Evolutionary conservation across 352 stramenopile species (phyloP).

Genomic region (Phytophthora idaei): DNA sequence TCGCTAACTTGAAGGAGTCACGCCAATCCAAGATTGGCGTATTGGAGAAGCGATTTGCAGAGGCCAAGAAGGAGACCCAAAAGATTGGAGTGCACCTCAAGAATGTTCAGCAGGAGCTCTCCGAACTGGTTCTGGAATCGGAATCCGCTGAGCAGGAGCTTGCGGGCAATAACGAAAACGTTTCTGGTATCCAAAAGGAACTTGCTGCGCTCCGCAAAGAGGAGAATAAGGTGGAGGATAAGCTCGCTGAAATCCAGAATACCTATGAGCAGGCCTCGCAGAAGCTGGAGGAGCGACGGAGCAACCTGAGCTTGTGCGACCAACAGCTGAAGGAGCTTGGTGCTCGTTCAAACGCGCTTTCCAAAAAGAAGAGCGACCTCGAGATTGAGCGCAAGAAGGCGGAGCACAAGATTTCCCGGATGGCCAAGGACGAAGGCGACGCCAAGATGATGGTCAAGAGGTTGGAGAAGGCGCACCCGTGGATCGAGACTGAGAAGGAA

Average conservation of each 20-base stretch:
- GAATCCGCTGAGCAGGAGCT: constrained; percentile 77
- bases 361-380: constrained; percentile 88
- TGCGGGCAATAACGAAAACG: constrained; percentile 58
- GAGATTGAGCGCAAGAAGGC: constrained; percentile 97
- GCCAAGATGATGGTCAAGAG: constrained; percentile 90
- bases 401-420: constrained; percentile 91
- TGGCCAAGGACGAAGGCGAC: constrained; percentile 94
- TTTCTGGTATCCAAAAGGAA: constrained; percentile 60
- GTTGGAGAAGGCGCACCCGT: constrained; percentile 94
- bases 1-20: constrained; percentile 82
- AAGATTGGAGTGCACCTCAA: constrained; percentile 67
- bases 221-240: constrained; percentile 72
- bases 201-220: constrained; percentile 66
- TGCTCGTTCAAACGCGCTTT: constrained; percentile 72
- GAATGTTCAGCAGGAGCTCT: constrained; percentile 67
- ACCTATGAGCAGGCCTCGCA: constrained; percentile 65
- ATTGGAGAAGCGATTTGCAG: constrained; percentile 75
- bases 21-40: constrained; percentile 82
- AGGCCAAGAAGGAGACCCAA: constrained; percentile 79
- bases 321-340: constrained; percentile 92
- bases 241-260: constrained; percentile 65
- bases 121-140: constrained; percentile 72
- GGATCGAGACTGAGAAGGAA: constrained; percentile 97
- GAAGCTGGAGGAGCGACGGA: constrained; percentile 72
- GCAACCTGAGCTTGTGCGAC: constrained; percentile 85